Evolutionary conservation across 768 basidiomycete species (phyloP), one percentile per base, ranked within the genome.

Genomic region (Russula sp.): DNA sequence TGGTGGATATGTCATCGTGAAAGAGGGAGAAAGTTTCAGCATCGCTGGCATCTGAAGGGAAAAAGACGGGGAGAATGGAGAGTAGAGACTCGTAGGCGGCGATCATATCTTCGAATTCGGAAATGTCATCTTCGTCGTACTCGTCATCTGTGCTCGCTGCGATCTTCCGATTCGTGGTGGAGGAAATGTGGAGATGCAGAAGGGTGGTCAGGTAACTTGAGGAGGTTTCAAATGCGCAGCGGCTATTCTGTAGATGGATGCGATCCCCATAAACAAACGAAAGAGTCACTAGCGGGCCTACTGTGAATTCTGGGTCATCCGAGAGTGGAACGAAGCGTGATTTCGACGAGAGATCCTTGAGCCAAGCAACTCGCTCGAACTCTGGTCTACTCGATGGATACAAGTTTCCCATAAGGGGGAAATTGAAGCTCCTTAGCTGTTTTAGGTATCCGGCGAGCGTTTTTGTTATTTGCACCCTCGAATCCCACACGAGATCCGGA

Each of bases 1-100:
- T 40, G 18, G 51, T 11, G 30, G 64, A 62, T 10, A 65, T 36
- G 32, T 65, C 63, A 18, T 55, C 49, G n/a, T 68, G 67, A 49
- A 36, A 53, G n/a, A 68, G 56, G 26, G 40, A 50, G 24, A 36
- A 59, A 3, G 48, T 46, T 1, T 32, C 56, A 1, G 9, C 5
- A 5, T 22, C 36, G n/a, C 7, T 18, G 46, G 57, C 18, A 3
- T 44, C 40, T 44, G 28, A 20, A 5, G 40, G 40, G 40, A 44
- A 42, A 18, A 28, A 58, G 36, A 7, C 11, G 18, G 46, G 46
- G 3, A 49, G 58, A 38, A 59, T 8, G 22, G 48, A 59, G 22
- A 49, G 48, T 26, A 58, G 14, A 20, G 57, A 34, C 32, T 48
- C 30, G 46, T 49, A 57, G 30, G 42, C 42, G 42, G 28, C 20